Evolutionary conservation across 306 rosid genomes (phyloP).

Genomic region (Prosopis cineraria): DNA sequence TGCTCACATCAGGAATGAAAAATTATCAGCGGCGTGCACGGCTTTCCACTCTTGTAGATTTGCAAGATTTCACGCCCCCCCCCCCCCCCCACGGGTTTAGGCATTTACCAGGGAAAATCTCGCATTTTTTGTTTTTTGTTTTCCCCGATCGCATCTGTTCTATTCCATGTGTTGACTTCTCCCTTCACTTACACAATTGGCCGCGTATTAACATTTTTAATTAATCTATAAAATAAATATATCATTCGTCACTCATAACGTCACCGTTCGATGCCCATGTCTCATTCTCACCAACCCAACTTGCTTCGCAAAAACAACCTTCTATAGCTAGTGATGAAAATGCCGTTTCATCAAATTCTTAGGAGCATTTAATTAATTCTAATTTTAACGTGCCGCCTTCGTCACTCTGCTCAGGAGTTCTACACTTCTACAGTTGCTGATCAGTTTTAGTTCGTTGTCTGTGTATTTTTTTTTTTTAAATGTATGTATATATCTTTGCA

Average conservation of each 20-base stretch:
- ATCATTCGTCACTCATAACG: conserved; percentile 12
- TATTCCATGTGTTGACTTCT: too few relatives aligned
- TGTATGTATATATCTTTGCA: not conserved
- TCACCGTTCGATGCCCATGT: not conserved
- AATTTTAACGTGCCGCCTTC: not conserved
- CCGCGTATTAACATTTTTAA: conserved; percentile 4
- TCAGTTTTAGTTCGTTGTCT: not conserved
- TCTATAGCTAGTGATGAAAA: not conserved
- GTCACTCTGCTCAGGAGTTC: too few relatives aligned
- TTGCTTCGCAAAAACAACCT: not conserved
- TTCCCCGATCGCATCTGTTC: not conserved
- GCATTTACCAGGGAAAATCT: not conserved
- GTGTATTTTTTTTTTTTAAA: not conserved
- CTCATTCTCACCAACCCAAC: not conserved
- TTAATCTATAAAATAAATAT: too few relatives aligned
- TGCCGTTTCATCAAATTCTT: not conserved
- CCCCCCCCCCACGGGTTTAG: too few relatives aligned
- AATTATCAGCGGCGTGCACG: not conserved
- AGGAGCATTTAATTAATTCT: not conserved
- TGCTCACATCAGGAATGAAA: too few relatives aligned
- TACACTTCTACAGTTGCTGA: too few relatives aligned
- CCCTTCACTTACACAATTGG: conserved; percentile 13
- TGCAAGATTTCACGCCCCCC: not conserved
- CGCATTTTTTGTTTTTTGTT: not conserved
- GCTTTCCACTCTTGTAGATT: not conserved